These are phyloP conservation scores for Dacryopinax spathularia DNA, from an alignment of 768 basidiomycete genomes.

Conservation along the genomic window DNA sequence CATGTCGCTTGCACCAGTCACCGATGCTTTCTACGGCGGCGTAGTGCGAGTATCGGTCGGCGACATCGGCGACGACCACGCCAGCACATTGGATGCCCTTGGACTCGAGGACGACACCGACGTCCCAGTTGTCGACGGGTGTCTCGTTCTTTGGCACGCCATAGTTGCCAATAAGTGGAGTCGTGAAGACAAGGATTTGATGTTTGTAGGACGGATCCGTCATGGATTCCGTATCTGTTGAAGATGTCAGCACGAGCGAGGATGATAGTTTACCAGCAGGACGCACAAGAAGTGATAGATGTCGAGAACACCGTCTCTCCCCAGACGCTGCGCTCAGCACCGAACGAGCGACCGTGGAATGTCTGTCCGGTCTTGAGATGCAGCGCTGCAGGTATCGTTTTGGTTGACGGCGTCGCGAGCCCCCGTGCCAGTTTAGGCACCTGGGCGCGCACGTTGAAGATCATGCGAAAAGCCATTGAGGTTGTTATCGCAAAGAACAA, in stretches of 20 bases:
- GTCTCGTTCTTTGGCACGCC: constrained; percentile 77
- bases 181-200: constrained; percentile 96
- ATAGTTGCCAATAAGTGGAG: constrained; percentile 96
- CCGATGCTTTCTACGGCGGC: constrained; percentile 83
- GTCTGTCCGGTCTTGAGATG: constrained; percentile 92
- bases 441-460: constrained; percentile 36
- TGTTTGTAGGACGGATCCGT: constrained; percentile 97
- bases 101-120: constrained; percentile 82
- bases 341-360: constrained; percentile 80
- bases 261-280: neutral
- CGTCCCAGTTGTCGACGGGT: constrained; percentile 56
- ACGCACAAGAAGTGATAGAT: constrained; percentile 91
- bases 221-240: constrained; percentile 99
- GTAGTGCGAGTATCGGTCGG: constrained; percentile 90
- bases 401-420: constrained; percentile 21
- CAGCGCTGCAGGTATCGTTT: constrained; percentile 54
- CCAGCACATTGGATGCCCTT: constrained; percentile 79
- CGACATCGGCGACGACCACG: constrained; percentile 86
- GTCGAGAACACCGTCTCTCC: constrained; percentile 99
- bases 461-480: constrained; percentile 36
- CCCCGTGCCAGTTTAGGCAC: constrained; percentile 41
- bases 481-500: neutral
- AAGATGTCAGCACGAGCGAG: neutral
- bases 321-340: constrained; percentile 69
- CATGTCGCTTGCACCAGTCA: constrained; percentile 82